Percentiles rank a stretch among this genome's conserved stretches.
Evolutionary conservation across 805 yeast species (phyloP).

Genomic region (Candida endomychidarum): DNA sequence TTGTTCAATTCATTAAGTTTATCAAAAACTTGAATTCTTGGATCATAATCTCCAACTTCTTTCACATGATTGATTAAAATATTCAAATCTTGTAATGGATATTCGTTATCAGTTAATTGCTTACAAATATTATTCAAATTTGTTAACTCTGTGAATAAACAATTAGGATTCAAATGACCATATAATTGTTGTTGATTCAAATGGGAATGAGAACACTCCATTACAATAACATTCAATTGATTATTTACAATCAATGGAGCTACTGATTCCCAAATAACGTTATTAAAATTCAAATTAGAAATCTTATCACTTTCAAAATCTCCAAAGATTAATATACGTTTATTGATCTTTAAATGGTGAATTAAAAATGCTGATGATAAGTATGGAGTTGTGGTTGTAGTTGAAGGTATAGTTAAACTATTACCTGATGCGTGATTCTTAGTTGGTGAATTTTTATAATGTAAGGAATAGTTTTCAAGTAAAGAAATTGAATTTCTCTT

Average conservation of each 20-base stretch:
- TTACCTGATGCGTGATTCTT: conserved; percentile 7
- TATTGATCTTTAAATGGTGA: conserved; percentile 11
- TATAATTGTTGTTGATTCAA: conserved; percentile 50
- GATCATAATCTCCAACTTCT: conserved; percentile 48
- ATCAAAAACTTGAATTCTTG: conserved; percentile 52
- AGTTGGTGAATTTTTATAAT: conserved; percentile 1
- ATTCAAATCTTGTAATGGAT: conserved; percentile 45
- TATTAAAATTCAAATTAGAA: conserved; percentile 39
- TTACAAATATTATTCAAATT: conserved; percentile 20
- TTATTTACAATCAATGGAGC: conserved; percentile 43
- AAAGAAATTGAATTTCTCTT: conserved; percentile 21
- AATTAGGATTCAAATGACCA: conserved; percentile 78
- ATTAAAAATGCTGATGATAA: conserved; percentile 63
- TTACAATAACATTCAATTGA: conserved; percentile 53
- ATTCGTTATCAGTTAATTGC: conserved; percentile 9
- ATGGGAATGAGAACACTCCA: conserved; percentile 66
- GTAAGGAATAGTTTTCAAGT: conserved; percentile 17
- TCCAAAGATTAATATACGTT: conserved; percentile 67
- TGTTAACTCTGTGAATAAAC: conserved; percentile 57
- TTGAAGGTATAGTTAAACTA: conserved; percentile 2
- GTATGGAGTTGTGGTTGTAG: conserved; percentile 20
- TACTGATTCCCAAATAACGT: conserved; percentile 55
- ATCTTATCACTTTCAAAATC: conserved; percentile 73
- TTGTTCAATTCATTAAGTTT: conserved; percentile 46
- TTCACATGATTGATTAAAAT: conserved; percentile 49